Conservation (phyloP, 768 basidiomycete species). For the Mycena kentingensis region DNA sequence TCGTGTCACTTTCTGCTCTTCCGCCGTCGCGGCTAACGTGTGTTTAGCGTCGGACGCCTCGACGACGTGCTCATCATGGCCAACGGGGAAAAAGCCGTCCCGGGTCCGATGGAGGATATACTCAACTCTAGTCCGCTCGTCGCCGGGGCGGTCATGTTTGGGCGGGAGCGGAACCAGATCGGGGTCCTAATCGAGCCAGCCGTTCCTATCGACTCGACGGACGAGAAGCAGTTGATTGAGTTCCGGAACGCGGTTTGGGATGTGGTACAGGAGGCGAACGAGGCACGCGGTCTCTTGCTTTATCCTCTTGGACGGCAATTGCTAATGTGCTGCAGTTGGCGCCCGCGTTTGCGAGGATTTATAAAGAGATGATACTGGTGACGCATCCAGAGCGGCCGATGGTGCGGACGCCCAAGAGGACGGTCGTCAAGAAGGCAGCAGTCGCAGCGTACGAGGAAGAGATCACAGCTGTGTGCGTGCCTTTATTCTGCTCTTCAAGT, state of each 20-base stretch:
- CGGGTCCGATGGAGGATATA: conserved; percentile 26
- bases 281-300: no score
- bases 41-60: conserved; percentile 28
- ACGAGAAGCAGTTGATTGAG: conserved; percentile 30
- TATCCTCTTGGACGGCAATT: no score
- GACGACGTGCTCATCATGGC: conserved; percentile 30
- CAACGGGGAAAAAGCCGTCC: conserved; percentile 31
- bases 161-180: conserved; percentile 1
- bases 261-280: conserved; percentile 46
- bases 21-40: background rate
- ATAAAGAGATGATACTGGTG: conserved; percentile 54
- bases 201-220: conserved; percentile 12
- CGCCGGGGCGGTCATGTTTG: background rate
- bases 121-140: conserved; percentile 16
- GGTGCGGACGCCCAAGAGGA: conserved; percentile 48
- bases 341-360: conserved; percentile 45
- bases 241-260: conserved; percentile 28
- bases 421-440: conserved; percentile 41
- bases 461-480: background rate
- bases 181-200: conserved; percentile 25
- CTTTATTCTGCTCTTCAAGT: background rate
- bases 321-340: no score
- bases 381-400: conserved; percentile 40
- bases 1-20: background rate
- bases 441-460: background rate